These are phyloP conservation scores for Phytophthora vignae DNA, from an alignment of 352 stramenopile species.

Conservation along the genomic window DNA sequence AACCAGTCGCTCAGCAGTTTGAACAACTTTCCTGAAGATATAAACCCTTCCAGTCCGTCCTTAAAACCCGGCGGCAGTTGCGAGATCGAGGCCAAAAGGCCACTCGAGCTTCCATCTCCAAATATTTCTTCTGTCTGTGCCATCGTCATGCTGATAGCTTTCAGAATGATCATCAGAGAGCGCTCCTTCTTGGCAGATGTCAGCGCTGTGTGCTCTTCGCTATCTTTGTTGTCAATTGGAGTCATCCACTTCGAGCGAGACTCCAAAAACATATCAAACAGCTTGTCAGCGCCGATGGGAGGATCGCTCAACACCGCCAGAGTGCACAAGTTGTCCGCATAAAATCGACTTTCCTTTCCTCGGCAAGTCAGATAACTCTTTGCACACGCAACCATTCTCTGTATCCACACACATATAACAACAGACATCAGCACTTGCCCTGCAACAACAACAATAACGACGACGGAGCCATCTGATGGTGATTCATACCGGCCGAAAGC, in stretches of 20 bases:
- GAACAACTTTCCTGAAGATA: slow-evolving; percentile 41
- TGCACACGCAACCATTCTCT: slow-evolving; percentile 63
- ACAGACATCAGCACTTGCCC: slow-evolving; percentile 9
- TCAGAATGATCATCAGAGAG: slow-evolving; percentile 64
- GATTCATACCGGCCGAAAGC: slow-evolving; percentile 60
- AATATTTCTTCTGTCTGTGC: slow-evolving; percentile 71
- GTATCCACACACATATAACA: background rate
- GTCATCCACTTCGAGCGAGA: slow-evolving; percentile 67
- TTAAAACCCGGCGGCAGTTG: slow-evolving; percentile 38
- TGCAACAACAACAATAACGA: slow-evolving; percentile 2
- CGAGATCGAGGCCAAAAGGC: slow-evolving; percentile 37
- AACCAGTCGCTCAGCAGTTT: slow-evolving; percentile 51
- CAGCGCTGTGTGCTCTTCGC: slow-evolving; percentile 13
- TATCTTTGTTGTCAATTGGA: slow-evolving; percentile 13
- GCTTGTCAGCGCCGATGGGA: slow-evolving; percentile 33
- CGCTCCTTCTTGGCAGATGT: slow-evolving; percentile 37
- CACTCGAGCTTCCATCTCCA: slow-evolving; percentile 19
- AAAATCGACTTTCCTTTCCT: slow-evolving; percentile 65
- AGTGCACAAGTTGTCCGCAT: slow-evolving; percentile 69
- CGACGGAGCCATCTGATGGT: background rate
- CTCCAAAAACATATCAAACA: slow-evolving; percentile 59
- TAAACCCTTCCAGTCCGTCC: slow-evolving; percentile 37
- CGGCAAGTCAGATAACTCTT: slow-evolving; percentile 59
- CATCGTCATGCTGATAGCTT: slow-evolving; percentile 63
- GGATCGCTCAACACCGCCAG: slow-evolving; percentile 49